Conservation (phyloP, 768 basidiomycete genomes). For the Atractiella rhizophila region DNA sequence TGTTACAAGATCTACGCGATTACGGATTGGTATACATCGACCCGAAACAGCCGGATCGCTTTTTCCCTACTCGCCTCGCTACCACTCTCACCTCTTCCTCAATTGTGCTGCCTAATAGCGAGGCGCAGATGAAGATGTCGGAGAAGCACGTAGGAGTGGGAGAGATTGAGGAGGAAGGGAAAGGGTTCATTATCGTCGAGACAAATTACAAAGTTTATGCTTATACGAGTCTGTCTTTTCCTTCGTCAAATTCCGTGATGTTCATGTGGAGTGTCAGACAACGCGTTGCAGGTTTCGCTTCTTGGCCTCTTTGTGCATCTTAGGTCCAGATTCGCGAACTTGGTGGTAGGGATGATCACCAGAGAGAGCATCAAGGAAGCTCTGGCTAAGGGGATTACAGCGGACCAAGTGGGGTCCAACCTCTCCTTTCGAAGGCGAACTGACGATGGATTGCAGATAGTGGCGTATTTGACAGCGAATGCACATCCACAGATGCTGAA, state of each 20-base stretch:
- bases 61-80: constrained; percentile 79
- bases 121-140: too few relatives aligned
- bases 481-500: constrained; percentile 96
- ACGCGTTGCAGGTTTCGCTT: constrained; percentile 85
- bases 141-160: too few relatives aligned
- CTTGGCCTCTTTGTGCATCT: constrained; percentile 76
- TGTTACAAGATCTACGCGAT: constrained; percentile 74
- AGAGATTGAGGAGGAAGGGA: constrained; percentile 17
- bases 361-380: constrained; percentile 88
- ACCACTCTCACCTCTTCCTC: constrained; percentile 83
- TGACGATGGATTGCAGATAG: constrained; percentile 37
- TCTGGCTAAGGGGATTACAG: constrained; percentile 77
- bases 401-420: constrained; percentile 47
- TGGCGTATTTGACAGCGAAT: constrained; percentile 75
- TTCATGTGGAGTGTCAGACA: constrained; percentile 33
- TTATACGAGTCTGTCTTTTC: constrained; percentile 47
- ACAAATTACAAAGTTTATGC: constrained; percentile 97
- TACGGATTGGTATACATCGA: constrained; percentile 89
- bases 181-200: constrained; percentile 88
- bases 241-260: not conserved
- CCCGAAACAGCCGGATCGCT: too few relatives aligned
- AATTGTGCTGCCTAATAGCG: too few relatives aligned
- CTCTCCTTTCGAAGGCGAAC: constrained; percentile 12
- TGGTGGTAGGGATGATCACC: constrained; percentile 86
- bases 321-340: constrained; percentile 82